These are phyloP conservation scores for Kokia cookei DNA, from an alignment of 441 rosid species.

Conservation along the genomic window DNA sequence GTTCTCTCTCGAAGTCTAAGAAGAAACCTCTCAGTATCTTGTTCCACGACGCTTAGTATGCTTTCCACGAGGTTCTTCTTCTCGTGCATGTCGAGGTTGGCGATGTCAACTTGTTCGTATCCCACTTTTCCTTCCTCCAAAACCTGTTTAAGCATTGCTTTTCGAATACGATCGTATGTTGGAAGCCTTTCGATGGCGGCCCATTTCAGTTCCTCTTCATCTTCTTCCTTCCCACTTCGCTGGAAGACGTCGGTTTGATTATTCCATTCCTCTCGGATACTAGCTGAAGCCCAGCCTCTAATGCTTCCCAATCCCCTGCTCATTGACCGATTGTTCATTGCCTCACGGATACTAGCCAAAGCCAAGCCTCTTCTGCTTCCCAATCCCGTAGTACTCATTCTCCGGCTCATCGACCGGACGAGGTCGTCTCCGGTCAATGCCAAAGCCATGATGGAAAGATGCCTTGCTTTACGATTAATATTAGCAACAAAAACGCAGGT, in stretches of 20 bases:
- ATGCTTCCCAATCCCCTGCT: slow-evolving; percentile 32
- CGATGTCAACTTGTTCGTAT: slow-evolving; percentile 42
- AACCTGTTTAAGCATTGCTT: slow-evolving; percentile 35
- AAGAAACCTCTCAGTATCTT: slow-evolving; percentile 50
- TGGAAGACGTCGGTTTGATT: slow-evolving; percentile 33
- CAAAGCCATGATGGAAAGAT: slow-evolving; percentile 8
- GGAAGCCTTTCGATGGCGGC: slow-evolving; percentile 67
- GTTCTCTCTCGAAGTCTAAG: slow-evolving; percentile 43
- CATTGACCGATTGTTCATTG: slow-evolving; percentile 28
- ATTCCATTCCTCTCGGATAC: slow-evolving; percentile 40
- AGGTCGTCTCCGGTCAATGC: slow-evolving; percentile 28
- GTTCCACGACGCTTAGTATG: slow-evolving; percentile 43
- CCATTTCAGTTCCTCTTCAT: slow-evolving; percentile 63
- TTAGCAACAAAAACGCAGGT: no score
- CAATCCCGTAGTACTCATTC: slow-evolving; percentile 11
- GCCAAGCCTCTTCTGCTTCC: slow-evolving; percentile 33
- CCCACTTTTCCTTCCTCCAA: slow-evolving; percentile 34
- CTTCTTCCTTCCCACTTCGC: slow-evolving; percentile 43
- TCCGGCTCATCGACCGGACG: slow-evolving; percentile 8
- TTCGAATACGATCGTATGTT: slow-evolving; percentile 45
- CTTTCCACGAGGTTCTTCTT: slow-evolving; percentile 43
- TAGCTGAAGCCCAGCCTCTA: slow-evolving; percentile 35
- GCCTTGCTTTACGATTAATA: not conserved
- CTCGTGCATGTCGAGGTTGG: slow-evolving; percentile 34
- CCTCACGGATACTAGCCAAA: slow-evolving; percentile 37